Evolutionary conservation across 2,329 filamentous ascomycete species (phyloP), one percentile per base, ranked within the genome.

Genomic region (Epicoccum sorghinum): DNA sequence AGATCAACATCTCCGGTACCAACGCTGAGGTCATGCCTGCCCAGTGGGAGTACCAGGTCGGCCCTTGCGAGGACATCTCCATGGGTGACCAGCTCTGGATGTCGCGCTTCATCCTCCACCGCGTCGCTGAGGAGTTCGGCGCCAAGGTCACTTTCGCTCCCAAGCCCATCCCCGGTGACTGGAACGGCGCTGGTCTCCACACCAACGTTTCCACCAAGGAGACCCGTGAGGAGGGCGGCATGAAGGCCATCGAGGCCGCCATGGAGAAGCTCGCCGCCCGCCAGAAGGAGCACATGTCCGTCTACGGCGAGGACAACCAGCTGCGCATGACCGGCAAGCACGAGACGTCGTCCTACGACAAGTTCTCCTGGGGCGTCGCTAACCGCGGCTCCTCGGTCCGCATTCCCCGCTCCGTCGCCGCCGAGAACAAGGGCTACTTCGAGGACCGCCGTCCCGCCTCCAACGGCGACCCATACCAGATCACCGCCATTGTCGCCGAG

Each of bases 21-120:
- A 99, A 99, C 79, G 95, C 95, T 64, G 95, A 99, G 85, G 95
- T 99, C 73, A 96, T 97, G 90, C 90, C 92, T 61, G 92, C 90
- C 57, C 93, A 97, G 80, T 98, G 93, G 93, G 93, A 98, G 78
- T 97, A 91, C 87, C 93, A 97, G 77, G 90, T 97, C 70, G 93
- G 93, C 53, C 93, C 93, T 61, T 96, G 91, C 79, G 78, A 82
- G 49, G 93, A 92, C 61, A 97, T 97, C 49, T 30, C 65, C 88
- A 88, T 98, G 84, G 95, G 95, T 77, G 95, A 99, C 78, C 88
- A 98, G 74, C 91, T 99, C 70, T 98, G 93, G 95, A 83, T 96
- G 71, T 90, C 90, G 62, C 89, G 91, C 64, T 96, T 92, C 86
- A 83, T 96, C 69, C 89, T 96, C 64, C 85, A 90, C 84, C 90